These are phyloP conservation scores for Byssochlamys sp. DNA, from an alignment of 2,329 filamentous ascomycete species.

Conservation along the genomic window DNA sequence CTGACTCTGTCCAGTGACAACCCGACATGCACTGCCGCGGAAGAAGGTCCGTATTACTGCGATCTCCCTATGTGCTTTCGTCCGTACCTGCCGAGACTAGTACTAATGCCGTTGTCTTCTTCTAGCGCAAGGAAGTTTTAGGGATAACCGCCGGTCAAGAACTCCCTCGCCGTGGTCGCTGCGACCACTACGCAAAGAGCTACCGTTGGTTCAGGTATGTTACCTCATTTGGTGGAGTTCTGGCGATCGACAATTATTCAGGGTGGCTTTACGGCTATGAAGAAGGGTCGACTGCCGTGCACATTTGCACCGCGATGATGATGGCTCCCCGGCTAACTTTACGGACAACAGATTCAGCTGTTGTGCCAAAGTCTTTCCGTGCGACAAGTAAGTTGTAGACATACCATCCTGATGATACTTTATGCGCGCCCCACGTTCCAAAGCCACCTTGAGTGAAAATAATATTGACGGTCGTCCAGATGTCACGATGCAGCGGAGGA, in stretches of 20 bases:
- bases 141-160: conserved; percentile 47
- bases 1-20: conserved; percentile 13
- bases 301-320: neutral
- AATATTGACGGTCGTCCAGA: conserved; percentile 24
- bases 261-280: neutral
- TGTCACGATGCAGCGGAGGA: conserved; percentile 66
- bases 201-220: conserved; percentile 48
- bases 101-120: neutral
- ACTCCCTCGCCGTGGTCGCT: conserved; percentile 44
- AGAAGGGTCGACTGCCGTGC: neutral
- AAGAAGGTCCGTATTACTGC: conserved; percentile 26
- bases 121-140: conserved; percentile 41
- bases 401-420: neutral
- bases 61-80: neutral
- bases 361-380: conserved; percentile 48
- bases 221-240: neutral
- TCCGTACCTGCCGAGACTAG: neutral
- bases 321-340: conserved; percentile 5
- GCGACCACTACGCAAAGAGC: conserved; percentile 46
- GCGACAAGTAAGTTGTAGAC: conserved; percentile 39
- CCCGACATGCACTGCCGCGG: conserved; percentile 21
- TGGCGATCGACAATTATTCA: neutral
- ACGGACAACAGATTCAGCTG: conserved; percentile 43
- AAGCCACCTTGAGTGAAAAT: neutral
- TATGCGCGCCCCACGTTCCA: neutral